Evolutionary conservation across 2,329 filamentous ascomycete genomes (phyloP).

Genomic region (Blastomyces emzantsi): DNA sequence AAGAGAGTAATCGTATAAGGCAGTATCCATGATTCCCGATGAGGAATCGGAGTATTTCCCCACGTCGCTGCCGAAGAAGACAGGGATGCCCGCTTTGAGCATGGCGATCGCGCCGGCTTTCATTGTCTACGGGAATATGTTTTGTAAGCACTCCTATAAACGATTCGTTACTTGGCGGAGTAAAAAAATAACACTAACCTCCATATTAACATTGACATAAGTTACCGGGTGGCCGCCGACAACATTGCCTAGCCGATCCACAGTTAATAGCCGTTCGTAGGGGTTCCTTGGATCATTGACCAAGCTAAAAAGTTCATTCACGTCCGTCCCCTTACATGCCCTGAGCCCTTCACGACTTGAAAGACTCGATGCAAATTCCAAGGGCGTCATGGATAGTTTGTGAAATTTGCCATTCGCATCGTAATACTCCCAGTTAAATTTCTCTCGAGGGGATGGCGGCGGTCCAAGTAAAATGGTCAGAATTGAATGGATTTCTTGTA

Average conservation of each 20-base stretch:
- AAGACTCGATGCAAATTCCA: conserved; percentile 62
- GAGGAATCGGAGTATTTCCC: conserved; percentile 65
- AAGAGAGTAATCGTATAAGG: conserved; percentile 67
- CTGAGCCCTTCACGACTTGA: conserved; percentile 50
- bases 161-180: neutral
- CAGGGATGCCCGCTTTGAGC: conserved; percentile 66
- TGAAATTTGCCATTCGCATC: conserved; percentile 59
- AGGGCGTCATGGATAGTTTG: conserved; percentile 56
- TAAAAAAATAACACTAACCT: conserved; percentile 20
- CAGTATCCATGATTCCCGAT: conserved; percentile 70
- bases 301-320: conserved; percentile 66
- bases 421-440: conserved; percentile 73
- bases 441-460: conserved; percentile 57
- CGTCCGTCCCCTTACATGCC: conserved; percentile 49
- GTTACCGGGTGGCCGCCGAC: conserved; percentile 65
- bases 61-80: conserved; percentile 86
- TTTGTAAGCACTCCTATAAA: neutral
- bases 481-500: conserved; percentile 70
- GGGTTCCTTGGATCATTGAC: conserved; percentile 78
- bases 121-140: conserved; percentile 40
- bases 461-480: conserved; percentile 76
- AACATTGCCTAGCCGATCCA: conserved; percentile 71
- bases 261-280: conserved; percentile 62
- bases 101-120: conserved; percentile 67
- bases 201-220: conserved; percentile 75